Conservation (phyloP, 768 basidiomycete species). For the Sutorius australiensis region DNA sequence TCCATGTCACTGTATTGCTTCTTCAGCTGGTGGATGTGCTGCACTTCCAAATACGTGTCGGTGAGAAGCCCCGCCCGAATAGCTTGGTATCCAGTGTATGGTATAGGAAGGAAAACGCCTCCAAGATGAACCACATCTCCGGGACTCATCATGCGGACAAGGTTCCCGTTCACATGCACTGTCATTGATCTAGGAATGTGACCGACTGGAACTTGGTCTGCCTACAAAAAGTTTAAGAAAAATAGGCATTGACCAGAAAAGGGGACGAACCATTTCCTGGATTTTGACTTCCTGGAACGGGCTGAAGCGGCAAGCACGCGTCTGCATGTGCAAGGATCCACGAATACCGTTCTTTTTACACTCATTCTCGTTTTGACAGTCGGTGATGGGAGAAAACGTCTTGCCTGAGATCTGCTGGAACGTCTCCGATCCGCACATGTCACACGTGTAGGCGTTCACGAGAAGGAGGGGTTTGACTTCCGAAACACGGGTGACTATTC, state of each 20-base stretch:
- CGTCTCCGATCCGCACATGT: conserved; percentile 95
- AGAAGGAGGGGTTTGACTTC: conserved; percentile 97
- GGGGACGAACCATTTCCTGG: conserved; percentile 83
- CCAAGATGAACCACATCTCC: conserved; percentile 94
- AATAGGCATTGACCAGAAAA: not conserved
- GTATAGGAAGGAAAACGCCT: conserved; percentile 96
- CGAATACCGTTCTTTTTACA: conserved; percentile 83
- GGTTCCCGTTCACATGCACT: conserved; percentile 84
- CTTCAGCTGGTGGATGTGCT: conserved; percentile 90
- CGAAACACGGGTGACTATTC: conserved; percentile 97
- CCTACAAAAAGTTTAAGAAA: conserved; percentile 43
- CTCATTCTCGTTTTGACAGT: conserved; percentile 83
- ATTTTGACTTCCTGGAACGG: conserved; percentile 99
- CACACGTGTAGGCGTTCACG: conserved; percentile 98
- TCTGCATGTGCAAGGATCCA: conserved; percentile 98
- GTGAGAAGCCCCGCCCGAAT: conserved; percentile 94
- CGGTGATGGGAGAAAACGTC: conserved; percentile 82
- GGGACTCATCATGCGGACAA: conserved; percentile 89
- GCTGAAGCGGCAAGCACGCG: conserved; percentile 92
- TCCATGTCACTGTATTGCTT: conserved; percentile 98
- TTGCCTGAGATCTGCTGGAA: conserved; percentile 96
- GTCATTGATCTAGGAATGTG: conserved; percentile 99
- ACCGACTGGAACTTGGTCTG: conserved; percentile 98
- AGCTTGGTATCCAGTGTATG: conserved; percentile 96
- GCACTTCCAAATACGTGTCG: conserved; percentile 93